Evolutionary conservation across 75 land plant species (phyloP).

Genomic region (Pinus tabuliformis): DNA sequence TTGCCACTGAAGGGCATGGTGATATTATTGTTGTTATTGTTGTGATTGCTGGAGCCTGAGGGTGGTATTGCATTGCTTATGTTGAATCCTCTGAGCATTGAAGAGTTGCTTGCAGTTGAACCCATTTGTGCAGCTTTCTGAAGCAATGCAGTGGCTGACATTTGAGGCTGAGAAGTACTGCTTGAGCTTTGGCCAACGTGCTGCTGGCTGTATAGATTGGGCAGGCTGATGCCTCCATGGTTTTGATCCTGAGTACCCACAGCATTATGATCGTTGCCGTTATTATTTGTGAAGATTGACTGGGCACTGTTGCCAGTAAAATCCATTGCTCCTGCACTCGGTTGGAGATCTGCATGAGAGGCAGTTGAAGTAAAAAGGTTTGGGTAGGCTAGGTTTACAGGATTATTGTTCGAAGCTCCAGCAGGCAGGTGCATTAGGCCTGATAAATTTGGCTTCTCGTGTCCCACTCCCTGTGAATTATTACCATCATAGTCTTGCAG

Average conservation of each 20-base stretch:
- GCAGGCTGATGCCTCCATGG: conserved; percentile 4
- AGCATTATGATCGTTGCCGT: conserved; percentile 1
- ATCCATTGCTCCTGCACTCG: conserved; percentile 6
- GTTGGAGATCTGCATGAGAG: conserved; percentile 19
- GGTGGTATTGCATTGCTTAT: background rate
- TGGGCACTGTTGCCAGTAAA: conserved; percentile 7
- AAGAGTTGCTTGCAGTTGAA: conserved; percentile 41
- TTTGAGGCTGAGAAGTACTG: conserved; percentile 37
- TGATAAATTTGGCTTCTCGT: conserved; percentile 32
- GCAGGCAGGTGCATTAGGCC: conserved; percentile 41
- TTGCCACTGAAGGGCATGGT: background rate
- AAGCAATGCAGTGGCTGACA: conserved; percentile 77
- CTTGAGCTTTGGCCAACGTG: conserved; percentile 1
- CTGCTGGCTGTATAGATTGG: conserved; percentile 15
- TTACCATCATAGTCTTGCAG: conserved; percentile 8
- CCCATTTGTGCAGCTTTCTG: conserved; percentile 83
- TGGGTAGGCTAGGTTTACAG: conserved; percentile 12
- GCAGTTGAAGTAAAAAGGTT: conserved; percentile 39
- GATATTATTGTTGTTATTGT: background rate
- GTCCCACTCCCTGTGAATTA: conserved; percentile 5
- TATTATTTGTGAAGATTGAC: conserved; percentile 4
- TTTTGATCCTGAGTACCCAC: conserved; percentile 4
- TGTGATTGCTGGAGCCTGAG: conserved; percentile 2
- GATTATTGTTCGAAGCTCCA: conserved; percentile 10
- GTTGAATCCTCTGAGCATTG: conserved; percentile 45